phyloP scores from a whole-genome alignment of 2,329 filamentous ascomycete species.

The Rhexocercosporidium sp. region DNA sequence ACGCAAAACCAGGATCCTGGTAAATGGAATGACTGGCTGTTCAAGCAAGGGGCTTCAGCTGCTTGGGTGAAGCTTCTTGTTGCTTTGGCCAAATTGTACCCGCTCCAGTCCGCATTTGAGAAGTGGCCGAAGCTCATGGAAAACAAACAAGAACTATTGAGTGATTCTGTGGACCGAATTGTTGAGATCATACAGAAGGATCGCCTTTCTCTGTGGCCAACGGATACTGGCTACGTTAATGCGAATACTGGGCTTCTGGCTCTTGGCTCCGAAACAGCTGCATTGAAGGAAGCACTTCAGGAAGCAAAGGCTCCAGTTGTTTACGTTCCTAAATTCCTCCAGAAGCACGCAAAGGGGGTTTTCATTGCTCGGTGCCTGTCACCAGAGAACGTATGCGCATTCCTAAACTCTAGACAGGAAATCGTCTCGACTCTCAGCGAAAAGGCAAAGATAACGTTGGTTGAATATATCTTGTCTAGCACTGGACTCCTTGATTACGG shows the following conservation, averaged over 20 bases:
- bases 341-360: constrained; percentile 7
- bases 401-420: constrained; percentile 14
- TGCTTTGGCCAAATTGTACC: constrained; percentile 21
- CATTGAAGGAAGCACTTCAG: constrained; percentile 30
- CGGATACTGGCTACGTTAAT: constrained; percentile 28
- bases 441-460: constrained; percentile 25
- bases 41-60: constrained; percentile 33
- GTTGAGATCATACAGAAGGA: constrained; percentile 26
- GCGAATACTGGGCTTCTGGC: constrained; percentile 23
- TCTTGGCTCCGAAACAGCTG: constrained; percentile 14
- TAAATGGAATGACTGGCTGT: constrained; percentile 42
- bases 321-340: constrained; percentile 30
- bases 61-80: constrained; percentile 38
- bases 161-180: constrained; percentile 23
- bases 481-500: constrained; percentile 19
- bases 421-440: constrained; percentile 16
- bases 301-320: constrained; percentile 33
- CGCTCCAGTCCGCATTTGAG: constrained; percentile 22
- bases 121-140: constrained; percentile 28
- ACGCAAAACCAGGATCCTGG: constrained; percentile 34
- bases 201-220: constrained; percentile 31
- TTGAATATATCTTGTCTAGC: constrained; percentile 30
- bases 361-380: constrained; percentile 23
- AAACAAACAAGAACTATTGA: constrained; percentile 22
- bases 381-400: constrained; percentile 25